Base-by-base conservation (phyloP, 495 filamentous ascomycete genomes). In the Aspergillus ostianus region DNA sequence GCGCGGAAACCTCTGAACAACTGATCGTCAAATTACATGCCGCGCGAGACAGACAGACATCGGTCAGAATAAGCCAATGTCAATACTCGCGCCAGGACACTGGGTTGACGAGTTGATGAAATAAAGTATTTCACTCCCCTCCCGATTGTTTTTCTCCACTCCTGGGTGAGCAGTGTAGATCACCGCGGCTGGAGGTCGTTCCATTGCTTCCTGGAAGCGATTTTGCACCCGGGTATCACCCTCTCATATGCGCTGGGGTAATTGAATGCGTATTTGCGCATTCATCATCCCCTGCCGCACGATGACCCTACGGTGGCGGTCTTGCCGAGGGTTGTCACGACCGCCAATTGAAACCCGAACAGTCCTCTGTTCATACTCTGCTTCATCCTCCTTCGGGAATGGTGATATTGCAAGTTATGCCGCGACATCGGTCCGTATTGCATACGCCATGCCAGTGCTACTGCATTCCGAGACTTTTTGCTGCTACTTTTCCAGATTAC, bases 1-100 rank as follows among this genome's bases (percentile, higher is more conserved):
- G 77, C 77, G 27, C 72, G 73, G 49, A 80, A 75, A 57, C 77
- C 77, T 4, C 59, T 56, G 51, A 45, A 52, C 17, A 55, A 63
- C 52, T 61, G 55, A 63, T 46, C 27, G 29, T 15, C 30, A 30
- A 9, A 6, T 1, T 13, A 50, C 15, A n/a, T 20, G 15, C 20
- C 21, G 18, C n/a, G 47, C 30, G 56, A 53, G 53, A 32, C 21
- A 55, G 27, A 29, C 26, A 52, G n/a, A 7, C 30, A 7, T 7
- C 30, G 30, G 30, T 32, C 30, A 32, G 23, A 13, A 48, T 19
- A 13, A 8, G 26, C 20, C 23, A 56, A 1, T 7, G 15, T 21
- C 32, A 26, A 17, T 32, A 10, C 51, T 45, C 23, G 32, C 36
- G 32, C 32, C 30, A 17, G 19, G 32, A 12, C 32, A 20, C 17